A percentile compares a stretch with the other conserved stretches of the same genome.
Conservation (phyloP, 345 rosid species). For the Salix suchowensis region DNA sequence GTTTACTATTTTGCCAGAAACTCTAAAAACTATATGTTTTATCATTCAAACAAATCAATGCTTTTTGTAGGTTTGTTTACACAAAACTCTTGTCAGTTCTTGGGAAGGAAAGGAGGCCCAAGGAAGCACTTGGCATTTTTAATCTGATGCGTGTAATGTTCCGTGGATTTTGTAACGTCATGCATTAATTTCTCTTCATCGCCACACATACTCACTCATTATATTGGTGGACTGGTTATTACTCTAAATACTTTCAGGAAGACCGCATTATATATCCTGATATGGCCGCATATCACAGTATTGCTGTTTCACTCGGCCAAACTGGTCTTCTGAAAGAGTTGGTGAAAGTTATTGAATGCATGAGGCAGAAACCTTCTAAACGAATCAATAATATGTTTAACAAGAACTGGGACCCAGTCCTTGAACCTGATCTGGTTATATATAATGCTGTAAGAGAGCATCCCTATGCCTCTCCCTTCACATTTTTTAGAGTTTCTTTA, state of each 20-base stretch:
- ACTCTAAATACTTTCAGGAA: conserved; percentile 44
- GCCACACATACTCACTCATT: background rate
- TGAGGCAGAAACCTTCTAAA: conserved; percentile 69
- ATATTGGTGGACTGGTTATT: conserved; percentile 31
- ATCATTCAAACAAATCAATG: background rate
- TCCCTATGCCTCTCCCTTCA: conserved; percentile 5
- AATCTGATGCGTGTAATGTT: conserved; percentile 73
- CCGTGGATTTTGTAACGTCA: conserved; percentile 10
- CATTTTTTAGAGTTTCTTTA: background rate
- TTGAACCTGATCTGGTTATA: conserved; percentile 83
- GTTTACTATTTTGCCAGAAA: background rate
- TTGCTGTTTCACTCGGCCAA: conserved; percentile 87
- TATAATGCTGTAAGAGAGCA: conserved; percentile 81
- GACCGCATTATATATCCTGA: conserved; percentile 76
- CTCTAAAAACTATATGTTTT: background rate
- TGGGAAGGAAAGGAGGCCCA: conserved; percentile 63
- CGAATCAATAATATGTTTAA: conserved; percentile 33
- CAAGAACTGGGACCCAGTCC: conserved; percentile 77
- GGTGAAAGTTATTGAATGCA: conserved; percentile 60
- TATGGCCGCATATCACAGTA: conserved; percentile 80
- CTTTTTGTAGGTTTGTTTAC: conserved; percentile 78
- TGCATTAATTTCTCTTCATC: background rate
- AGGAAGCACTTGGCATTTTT: conserved; percentile 65
- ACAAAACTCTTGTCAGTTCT: conserved; percentile 83
- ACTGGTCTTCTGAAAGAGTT: conserved; percentile 71